Percentiles rank a stretch among this genome's conserved stretches.
Conservation (phyloP, 2,329 filamentous ascomycete species). For the Rhynchosporium secalis region DNA sequence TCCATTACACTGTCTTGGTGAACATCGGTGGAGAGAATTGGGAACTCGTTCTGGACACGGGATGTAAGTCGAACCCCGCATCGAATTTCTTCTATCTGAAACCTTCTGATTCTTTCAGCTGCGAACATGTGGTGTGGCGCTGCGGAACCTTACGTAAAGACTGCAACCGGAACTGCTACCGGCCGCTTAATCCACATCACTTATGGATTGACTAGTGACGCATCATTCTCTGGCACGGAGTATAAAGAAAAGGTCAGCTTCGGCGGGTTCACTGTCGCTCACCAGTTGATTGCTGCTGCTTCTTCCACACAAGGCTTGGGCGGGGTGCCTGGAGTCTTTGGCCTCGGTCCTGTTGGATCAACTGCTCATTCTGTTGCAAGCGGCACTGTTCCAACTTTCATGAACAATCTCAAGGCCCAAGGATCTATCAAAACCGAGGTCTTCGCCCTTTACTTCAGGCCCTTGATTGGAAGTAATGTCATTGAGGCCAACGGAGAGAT, state of each 20-base stretch:
- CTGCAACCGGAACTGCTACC: conserved; percentile 31
- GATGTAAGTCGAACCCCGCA: conserved; percentile 29
- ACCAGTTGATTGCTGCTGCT: conserved; percentile 27
- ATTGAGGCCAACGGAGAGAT: conserved; percentile 67
- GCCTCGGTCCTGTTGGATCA: conserved; percentile 36
- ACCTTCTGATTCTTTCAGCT: conserved; percentile 26
- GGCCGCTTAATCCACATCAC: conserved; percentile 32
- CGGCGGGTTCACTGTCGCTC: conserved; percentile 35
- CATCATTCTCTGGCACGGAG: conserved; percentile 35
- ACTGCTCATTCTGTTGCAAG: conserved; percentile 35
- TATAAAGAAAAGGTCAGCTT: conserved; percentile 40
- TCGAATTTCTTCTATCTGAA: neutral
- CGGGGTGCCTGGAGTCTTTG: conserved; percentile 27
- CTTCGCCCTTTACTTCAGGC: conserved; percentile 37
- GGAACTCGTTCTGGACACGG: conserved; percentile 38
- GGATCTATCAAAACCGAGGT: conserved; percentile 37
- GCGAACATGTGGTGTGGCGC: conserved; percentile 35
- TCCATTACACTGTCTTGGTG: conserved; percentile 34
- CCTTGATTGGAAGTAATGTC: conserved; percentile 35
- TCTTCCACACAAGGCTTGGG: conserved; percentile 19
- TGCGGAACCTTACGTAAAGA: conserved; percentile 21
- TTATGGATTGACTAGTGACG: conserved; percentile 31
- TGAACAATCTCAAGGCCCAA: conserved; percentile 37
- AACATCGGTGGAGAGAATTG: conserved; percentile 33
- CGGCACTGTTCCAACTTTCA: conserved; percentile 35